These are phyloP conservation scores for Boletus sp. DNA, from an alignment of 1,284 basidiomycete genomes.

Conservation along the genomic window DNA sequence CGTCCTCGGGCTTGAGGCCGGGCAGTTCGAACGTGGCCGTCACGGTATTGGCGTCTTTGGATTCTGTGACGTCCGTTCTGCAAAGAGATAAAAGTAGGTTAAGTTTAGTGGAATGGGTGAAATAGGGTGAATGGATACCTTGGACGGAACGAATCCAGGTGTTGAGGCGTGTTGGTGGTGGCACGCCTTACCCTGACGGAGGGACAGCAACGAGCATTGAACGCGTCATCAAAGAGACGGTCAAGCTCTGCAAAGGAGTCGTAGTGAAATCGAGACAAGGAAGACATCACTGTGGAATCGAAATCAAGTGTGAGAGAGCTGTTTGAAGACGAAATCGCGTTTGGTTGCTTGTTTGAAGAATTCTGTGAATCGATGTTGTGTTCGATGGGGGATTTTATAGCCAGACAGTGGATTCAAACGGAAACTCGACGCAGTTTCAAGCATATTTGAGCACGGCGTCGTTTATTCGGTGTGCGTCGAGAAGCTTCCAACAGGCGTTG, in stretches of 20 bases:
- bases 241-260: slow-evolving; percentile 46
- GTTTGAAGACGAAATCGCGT: not conserved
- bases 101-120: not conserved
- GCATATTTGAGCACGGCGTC: not conserved
- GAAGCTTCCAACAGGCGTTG: not conserved
- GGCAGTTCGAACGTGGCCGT: slow-evolving; percentile 42
- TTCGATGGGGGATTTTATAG: not conserved
- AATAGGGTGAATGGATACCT: not conserved
- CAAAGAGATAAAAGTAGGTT: not conserved
- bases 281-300: not conserved
- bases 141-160: slow-evolving; percentile 1
- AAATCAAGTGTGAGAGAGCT: not conserved
- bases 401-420: too few species aligned
- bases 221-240: slow-evolving; percentile 42
- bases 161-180: not conserved
- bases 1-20: slow-evolving; percentile 39
- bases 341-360: not conserved
- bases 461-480: not conserved
- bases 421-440: not conserved
- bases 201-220: slow-evolving; percentile 24
- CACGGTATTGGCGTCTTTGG: slow-evolving; percentile 31
- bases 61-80: slow-evolving; percentile 32
- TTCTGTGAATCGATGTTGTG: not conserved
- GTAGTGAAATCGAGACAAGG: slow-evolving; percentile 34
- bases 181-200: too few species aligned